These are phyloP conservation scores for Schizopora paradoxa DNA, from an alignment of 1,284 basidiomycete species.

Conservation along the genomic window DNA sequence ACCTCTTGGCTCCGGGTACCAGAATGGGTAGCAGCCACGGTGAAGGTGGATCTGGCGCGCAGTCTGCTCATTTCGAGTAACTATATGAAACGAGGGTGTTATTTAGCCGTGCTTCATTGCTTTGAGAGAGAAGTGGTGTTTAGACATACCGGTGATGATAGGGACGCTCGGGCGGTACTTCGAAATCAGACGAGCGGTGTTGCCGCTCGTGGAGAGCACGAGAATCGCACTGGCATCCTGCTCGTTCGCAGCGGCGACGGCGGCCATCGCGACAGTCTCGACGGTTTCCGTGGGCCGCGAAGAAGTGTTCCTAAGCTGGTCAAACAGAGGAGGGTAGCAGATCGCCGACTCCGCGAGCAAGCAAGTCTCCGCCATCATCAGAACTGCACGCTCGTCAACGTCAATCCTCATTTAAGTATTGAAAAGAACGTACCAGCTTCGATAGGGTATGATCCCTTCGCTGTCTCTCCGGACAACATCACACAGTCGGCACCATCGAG, in stretches of 20 bases:
- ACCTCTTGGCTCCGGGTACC: slow-evolving; percentile 91
- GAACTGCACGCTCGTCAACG: slow-evolving; percentile 43
- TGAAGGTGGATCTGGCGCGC: slow-evolving; percentile 96
- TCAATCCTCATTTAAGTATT: slow-evolving; percentile 18
- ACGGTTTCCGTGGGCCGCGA: slow-evolving; percentile 85
- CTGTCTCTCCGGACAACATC: slow-evolving; percentile 97
- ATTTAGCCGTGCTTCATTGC: neutral
- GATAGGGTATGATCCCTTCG: slow-evolving; percentile 92
- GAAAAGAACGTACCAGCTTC: slow-evolving; percentile 70
- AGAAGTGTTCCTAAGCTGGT: slow-evolving; percentile 78
- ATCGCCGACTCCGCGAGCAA: slow-evolving; percentile 90
- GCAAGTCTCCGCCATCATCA: slow-evolving; percentile 99
- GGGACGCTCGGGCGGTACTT: slow-evolving; percentile 95
- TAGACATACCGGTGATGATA: slow-evolving; percentile 79
- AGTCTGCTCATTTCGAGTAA: slow-evolving; percentile 95
- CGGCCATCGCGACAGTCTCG: slow-evolving; percentile 91
- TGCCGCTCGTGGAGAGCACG: slow-evolving; percentile 94
- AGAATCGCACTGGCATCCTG: slow-evolving; percentile 93
- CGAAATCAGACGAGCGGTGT: slow-evolving; percentile 93
- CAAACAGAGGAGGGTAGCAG: slow-evolving; percentile 89
- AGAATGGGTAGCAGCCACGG: slow-evolving; percentile 96
- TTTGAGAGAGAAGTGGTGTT: slow-evolving; percentile 3
- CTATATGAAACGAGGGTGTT: slow-evolving; percentile 34
- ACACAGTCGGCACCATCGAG: slow-evolving; percentile 97
- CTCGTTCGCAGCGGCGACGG: slow-evolving; percentile 91